phyloP scores from a whole-genome alignment of 1,139 yeast species.

The Waltiozyma sp. region DNA sequence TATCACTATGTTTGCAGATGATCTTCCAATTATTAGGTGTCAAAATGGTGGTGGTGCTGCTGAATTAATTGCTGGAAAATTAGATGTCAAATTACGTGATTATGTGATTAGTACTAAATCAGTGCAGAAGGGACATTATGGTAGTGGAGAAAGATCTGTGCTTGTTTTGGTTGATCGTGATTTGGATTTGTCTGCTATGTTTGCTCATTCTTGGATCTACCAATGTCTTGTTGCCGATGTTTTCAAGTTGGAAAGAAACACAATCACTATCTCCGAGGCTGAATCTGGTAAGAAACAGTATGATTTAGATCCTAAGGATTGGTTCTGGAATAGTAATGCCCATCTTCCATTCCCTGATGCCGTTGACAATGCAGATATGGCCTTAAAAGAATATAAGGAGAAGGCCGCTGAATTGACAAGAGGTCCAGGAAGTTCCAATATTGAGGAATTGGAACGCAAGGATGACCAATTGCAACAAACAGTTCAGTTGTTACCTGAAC shows the following conservation, averaged over 20 bases:
- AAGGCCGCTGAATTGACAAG: slow-evolving; percentile 82
- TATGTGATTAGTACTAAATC: slow-evolving; percentile 60
- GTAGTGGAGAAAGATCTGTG: slow-evolving; percentile 52
- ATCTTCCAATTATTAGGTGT: slow-evolving; percentile 83
- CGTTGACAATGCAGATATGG: slow-evolving; percentile 87
- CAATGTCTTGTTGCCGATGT: slow-evolving; percentile 95
- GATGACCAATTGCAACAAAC: slow-evolving; percentile 69
- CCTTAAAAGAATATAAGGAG: slow-evolving; percentile 65
- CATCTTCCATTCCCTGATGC: slow-evolving; percentile 95
- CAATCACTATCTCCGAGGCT: slow-evolving; percentile 48
- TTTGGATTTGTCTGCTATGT: slow-evolving; percentile 85
- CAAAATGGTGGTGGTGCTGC: slow-evolving; percentile 85
- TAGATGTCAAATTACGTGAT: slow-evolving; percentile 76
- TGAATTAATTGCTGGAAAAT: slow-evolving; percentile 78
- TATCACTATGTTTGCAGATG: slow-evolving; percentile 37
- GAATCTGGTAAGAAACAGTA: slow-evolving; percentile 41
- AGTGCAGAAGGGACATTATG: slow-evolving; percentile 5
- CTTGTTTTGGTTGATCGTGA: slow-evolving; percentile 77
- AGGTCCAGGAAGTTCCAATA: slow-evolving; percentile 50
- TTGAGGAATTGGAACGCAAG: slow-evolving; percentile 65
- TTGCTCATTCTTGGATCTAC: slow-evolving; percentile 95
- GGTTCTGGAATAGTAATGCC: slow-evolving; percentile 80
- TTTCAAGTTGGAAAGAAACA: slow-evolving; percentile 68
- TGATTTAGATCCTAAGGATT: slow-evolving; percentile 87
- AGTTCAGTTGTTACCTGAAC: slow-evolving; percentile 82